Conservation (phyloP, 2,329 filamentous ascomycete genomes). For the Diaporthe aspalathi region DNA sequence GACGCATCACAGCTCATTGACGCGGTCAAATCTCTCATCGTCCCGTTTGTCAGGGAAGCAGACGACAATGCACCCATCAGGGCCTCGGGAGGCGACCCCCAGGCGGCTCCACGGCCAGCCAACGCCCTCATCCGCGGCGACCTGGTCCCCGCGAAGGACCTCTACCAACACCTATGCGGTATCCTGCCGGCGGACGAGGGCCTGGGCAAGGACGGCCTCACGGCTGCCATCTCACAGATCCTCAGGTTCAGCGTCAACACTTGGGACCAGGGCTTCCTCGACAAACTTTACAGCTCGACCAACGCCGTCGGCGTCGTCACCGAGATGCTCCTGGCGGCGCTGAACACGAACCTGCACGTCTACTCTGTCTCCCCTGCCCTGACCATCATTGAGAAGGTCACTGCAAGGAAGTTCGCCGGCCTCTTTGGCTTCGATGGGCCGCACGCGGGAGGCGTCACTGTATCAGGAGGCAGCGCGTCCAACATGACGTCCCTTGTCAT, state of each 20-base stretch:
- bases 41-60: constrained; percentile 77
- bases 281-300: constrained; percentile 93
- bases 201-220: constrained; percentile 77
- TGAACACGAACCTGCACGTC: constrained; percentile 97
- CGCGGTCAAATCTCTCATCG: constrained; percentile 74
- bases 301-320: constrained; percentile 88
- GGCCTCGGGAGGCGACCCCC: constrained; percentile 60
- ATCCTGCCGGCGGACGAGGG: constrained; percentile 67
- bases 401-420: constrained; percentile 76
- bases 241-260: constrained; percentile 93
- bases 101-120: constrained; percentile 51
- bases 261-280: constrained; percentile 97
- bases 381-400: constrained; percentile 88
- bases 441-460: constrained; percentile 78
- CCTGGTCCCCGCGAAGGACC: constrained; percentile 67
- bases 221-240: constrained; percentile 76
- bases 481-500: constrained; percentile 89
- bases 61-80: constrained; percentile 70
- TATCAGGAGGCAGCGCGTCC: constrained; percentile 85
- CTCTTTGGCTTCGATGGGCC: constrained; percentile 82
- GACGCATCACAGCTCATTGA: constrained; percentile 68
- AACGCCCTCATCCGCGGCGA: constrained; percentile 70
- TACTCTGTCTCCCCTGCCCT: constrained; percentile 93
- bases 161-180: constrained; percentile 67
- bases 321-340: constrained; percentile 83